These are phyloP conservation scores for Talaromyces amestolkiae DNA, from an alignment of 2,329 filamentous ascomycete genomes.

Conservation along the genomic window DNA sequence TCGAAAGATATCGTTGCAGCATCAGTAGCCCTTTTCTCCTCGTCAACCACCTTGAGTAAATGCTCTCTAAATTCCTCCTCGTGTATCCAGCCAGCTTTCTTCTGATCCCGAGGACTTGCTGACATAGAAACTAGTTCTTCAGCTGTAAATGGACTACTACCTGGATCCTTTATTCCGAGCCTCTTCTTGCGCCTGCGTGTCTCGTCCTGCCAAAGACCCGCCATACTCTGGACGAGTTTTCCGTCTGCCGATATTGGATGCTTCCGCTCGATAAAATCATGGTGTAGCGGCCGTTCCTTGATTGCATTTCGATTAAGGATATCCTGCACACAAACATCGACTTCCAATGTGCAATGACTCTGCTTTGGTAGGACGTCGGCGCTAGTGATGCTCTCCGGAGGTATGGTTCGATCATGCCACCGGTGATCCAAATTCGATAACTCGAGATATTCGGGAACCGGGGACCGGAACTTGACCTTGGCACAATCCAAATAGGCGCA, in stretches of 20 bases:
- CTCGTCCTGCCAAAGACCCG: conserved; percentile 88
- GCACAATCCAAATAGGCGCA: conserved; percentile 78
- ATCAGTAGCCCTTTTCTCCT: conserved; percentile 58
- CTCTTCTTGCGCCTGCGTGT: conserved; percentile 71
- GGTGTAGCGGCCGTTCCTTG: conserved; percentile 73
- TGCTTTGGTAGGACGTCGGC: conserved; percentile 66
- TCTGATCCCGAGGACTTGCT: conserved; percentile 69
- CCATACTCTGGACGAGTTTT: conserved; percentile 92
- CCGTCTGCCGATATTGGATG: conserved; percentile 63
- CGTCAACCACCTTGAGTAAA: conserved; percentile 60
- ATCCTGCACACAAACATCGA: conserved; percentile 84
- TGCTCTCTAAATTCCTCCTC: conserved; percentile 76
- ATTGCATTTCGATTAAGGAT: conserved; percentile 80
- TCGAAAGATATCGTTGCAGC: conserved; percentile 57
- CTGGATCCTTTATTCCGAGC: conserved; percentile 63
- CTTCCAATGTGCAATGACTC: conserved; percentile 85
- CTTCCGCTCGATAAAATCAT: conserved; percentile 76
- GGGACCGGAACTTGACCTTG: conserved; percentile 69
- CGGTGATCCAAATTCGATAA: conserved; percentile 61
- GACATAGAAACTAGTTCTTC: conserved; percentile 88
- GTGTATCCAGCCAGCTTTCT: conserved; percentile 84
- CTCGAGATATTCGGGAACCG: conserved; percentile 68
- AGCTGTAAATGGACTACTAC: conserved; percentile 72
- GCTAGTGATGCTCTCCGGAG: conserved; percentile 58
- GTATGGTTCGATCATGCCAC: conserved; percentile 78